Evolutionary conservation across 164 flowering plant genomes (phyloP).

Genomic region (Houttuynia cordata): DNA sequence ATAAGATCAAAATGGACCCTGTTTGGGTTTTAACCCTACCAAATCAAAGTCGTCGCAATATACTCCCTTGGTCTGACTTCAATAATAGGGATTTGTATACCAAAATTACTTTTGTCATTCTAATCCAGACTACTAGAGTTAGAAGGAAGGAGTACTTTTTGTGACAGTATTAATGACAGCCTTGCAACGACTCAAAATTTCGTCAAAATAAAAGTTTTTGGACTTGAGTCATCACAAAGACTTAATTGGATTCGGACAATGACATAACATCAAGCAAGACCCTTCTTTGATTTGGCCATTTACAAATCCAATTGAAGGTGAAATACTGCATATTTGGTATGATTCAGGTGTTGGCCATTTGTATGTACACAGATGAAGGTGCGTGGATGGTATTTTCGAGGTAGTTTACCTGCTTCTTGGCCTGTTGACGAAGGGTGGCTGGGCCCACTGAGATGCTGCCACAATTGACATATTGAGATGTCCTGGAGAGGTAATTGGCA

Average conservation of each 20-base stretch:
- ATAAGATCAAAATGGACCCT: not conserved
- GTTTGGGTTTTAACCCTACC: not conserved
- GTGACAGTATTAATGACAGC: no score
- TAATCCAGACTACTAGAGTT: no score
- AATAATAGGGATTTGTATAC: no score
- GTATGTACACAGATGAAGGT: not conserved
- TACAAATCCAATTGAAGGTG: no score
- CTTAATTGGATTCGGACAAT: no score
- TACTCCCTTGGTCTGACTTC: no score
- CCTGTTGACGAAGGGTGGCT: constrained; percentile 40
- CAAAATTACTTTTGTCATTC: no score
- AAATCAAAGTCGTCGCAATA: no score
- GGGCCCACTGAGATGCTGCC: constrained; percentile 46
- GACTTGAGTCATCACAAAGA: not conserved
- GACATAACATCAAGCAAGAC: not conserved
- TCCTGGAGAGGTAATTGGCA: constrained; percentile 51
- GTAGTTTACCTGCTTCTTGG: constrained; percentile 31
- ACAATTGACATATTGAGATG: constrained; percentile 55
- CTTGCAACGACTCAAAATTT: not conserved
- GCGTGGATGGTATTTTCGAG: not conserved
- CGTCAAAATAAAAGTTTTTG: no score
- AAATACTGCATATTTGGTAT: no score
- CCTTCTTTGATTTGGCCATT: not conserved
- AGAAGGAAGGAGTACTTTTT: no score
- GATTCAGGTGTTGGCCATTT: no score